phyloP scores from a whole-genome alignment of 2,329 filamentous ascomycete genomes.

The Fusarium fracticaudum region DNA sequence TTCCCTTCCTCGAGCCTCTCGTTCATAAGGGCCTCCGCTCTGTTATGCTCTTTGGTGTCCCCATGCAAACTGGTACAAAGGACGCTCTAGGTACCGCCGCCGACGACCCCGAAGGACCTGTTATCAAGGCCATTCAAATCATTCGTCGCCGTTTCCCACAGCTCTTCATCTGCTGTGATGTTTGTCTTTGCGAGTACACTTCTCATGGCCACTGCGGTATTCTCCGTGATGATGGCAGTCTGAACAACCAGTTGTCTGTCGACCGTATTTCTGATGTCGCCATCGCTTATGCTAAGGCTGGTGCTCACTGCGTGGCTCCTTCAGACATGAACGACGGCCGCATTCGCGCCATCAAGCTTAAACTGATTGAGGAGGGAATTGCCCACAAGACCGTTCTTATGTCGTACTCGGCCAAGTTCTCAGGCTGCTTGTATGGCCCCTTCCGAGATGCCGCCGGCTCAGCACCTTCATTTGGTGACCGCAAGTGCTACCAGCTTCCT shows the following conservation, averaged over 20 bases:
- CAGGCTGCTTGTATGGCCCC: conserved; percentile 93
- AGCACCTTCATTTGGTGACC: conserved; percentile 89
- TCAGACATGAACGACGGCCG: conserved; percentile 99
- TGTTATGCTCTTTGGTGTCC: conserved; percentile 96
- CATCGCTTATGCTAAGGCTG: conserved; percentile 94
- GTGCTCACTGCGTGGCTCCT: conserved; percentile 95
- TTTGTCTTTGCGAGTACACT: conserved; percentile 98
- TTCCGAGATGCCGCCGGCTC: conserved; percentile 97
- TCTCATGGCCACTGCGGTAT: conserved; percentile 98
- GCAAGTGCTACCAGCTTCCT: conserved; percentile 96
- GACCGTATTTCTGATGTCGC: conserved; percentile 97
- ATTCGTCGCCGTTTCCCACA: conserved; percentile 87
- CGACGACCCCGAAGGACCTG: conserved; percentile 91
- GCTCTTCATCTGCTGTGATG: conserved; percentile 90
- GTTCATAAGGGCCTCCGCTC: conserved; percentile 90
- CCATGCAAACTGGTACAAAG: conserved; percentile 81
- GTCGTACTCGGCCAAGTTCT: conserved; percentile 99
- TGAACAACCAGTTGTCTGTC: conserved; percentile 94
- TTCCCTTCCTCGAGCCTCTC: conserved; percentile 86
- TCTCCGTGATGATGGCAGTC: conserved; percentile 86
- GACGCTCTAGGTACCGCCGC: conserved; percentile 91
- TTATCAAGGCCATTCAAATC: conserved; percentile 86
- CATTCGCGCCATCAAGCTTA: conserved; percentile 96
- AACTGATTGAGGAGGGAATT: conserved; percentile 93
- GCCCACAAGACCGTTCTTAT: conserved; percentile 92